Evolutionary conservation across 1,284 basidiomycete genomes (phyloP), one percentile per base, ranked within the genome.

Genomic region (Cutaneotrichosporon cutaneum): DNA sequence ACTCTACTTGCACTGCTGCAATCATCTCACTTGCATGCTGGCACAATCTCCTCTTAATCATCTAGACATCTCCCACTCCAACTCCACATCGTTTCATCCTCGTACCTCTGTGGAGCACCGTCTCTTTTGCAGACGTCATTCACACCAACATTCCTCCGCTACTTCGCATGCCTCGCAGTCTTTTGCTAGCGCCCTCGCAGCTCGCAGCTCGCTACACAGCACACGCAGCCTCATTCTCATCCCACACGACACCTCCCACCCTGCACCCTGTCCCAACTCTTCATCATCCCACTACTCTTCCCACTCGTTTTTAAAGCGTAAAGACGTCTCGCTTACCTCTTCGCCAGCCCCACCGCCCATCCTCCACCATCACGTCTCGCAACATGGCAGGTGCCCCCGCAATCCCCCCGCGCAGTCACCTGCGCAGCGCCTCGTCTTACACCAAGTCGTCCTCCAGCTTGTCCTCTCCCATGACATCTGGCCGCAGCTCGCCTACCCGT

Each of bases 331-430:
- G 58, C 55, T 42, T 39, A 55, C 42, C 5, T 9, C 56, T 45
- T 16, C n/a, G 44, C 13, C 48, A 51, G 48, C 9, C 6, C 18
- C 33, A 45, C 24, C 57, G 50, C 48, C 33, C 48, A 39, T 54
- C 30, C 26, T 58, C 52, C 13, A 21, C 24, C 26, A 48, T 52
- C 11, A 26, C 22, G 22, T 47, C 52, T 21, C 52, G 14, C 33
- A 54, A 16, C 52, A 33, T 26, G 22, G 10, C 26, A n/a, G 47
- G 45, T n/a, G 32, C 58, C n/a, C 64, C 64, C 18, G 51, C 48
- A 18, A 44, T 62, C 16, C 64, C 64, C 3, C 61, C 64, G 0
- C 61, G 64, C 39, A 62, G 61, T 7, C 59, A 57, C 55, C 59
- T 66, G 27, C 64, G 64, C 42, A 30, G 24, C 35, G 22, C 52